Percentiles rank a stretch among this genome's conserved stretches.
These are phyloP conservation scores for Nannochloropsis granulata DNA, from an alignment of 108 stramenopile genomes.

Conservation along the genomic window DNA sequence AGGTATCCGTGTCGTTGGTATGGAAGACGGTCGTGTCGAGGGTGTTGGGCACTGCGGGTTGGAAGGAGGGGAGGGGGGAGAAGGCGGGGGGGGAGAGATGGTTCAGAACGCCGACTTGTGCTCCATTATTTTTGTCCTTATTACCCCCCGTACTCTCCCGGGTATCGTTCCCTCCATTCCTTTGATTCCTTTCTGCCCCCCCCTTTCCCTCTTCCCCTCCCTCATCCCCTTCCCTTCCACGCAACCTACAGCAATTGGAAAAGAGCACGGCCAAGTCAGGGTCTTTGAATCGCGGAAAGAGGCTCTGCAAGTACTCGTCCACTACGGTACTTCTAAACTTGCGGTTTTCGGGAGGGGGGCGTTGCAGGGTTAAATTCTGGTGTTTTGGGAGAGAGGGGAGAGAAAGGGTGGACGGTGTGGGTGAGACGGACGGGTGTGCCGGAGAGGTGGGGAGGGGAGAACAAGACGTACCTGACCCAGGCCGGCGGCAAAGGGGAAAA, in stretches of 20 bases:
- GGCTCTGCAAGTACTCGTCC: neutral
- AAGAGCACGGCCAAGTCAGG: neutral
- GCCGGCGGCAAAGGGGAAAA: neutral
- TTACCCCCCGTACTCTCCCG: too few relatives aligned
- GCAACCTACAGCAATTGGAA: neutral
- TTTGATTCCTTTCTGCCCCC: too few relatives aligned
- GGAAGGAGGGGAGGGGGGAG: neutral
- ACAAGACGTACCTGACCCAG: neutral
- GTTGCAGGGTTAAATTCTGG: neutral
- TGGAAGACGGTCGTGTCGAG: slow-evolving; percentile 30
- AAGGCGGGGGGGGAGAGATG: too few relatives aligned
- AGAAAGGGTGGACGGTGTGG: neutral
- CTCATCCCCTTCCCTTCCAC: too few relatives aligned
- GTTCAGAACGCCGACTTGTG: too few relatives aligned
- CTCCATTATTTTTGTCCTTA: too few relatives aligned
- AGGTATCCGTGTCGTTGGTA: slow-evolving; percentile 38
- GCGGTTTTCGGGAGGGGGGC: slow-evolving; percentile 12
- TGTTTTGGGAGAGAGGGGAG: neutral
- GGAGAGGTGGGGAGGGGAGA: neutral
- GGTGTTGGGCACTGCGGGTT: slow-evolving; percentile 21
- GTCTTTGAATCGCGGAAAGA: slow-evolving; percentile 2
- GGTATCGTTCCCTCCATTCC: too few relatives aligned
- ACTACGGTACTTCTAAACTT: neutral
- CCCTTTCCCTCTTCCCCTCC: too few relatives aligned
- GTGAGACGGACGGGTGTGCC: neutral